Evolutionary conservation across 2,329 filamentous ascomycete genomes (phyloP).

Genomic region (Claviceps paspali): DNA sequence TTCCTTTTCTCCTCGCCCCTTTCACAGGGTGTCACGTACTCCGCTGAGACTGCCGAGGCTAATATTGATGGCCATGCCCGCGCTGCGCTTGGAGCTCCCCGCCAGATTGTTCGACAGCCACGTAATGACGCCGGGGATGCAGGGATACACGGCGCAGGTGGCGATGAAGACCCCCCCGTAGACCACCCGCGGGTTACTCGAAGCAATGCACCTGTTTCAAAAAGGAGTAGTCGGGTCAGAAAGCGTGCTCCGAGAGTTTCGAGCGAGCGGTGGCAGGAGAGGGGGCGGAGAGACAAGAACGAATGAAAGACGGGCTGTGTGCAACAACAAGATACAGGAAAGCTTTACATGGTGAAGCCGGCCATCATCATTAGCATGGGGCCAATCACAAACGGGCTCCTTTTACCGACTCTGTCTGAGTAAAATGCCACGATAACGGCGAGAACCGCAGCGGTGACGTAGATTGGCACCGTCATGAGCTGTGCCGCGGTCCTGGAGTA

Average conservation of each 20-base stretch:
- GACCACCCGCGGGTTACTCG: slow-evolving; percentile 39
- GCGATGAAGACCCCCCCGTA: slow-evolving; percentile 68
- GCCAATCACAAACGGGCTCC: slow-evolving; percentile 39
- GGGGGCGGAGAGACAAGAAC: background rate
- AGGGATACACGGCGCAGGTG: slow-evolving; percentile 66
- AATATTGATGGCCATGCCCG: slow-evolving; percentile 50
- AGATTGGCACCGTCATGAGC: slow-evolving; percentile 47
- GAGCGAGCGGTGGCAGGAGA: no score
- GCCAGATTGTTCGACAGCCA: slow-evolving; percentile 72
- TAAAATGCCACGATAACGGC: slow-evolving; percentile 36
- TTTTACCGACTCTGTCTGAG: slow-evolving; percentile 38
- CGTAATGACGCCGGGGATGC: slow-evolving; percentile 61
- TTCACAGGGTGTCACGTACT: slow-evolving; percentile 20
- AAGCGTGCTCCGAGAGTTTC: no score
- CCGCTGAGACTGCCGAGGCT: slow-evolving; percentile 43
- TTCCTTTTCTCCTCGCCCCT: no score
- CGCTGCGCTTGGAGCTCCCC: slow-evolving; percentile 45
- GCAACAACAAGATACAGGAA: no score
- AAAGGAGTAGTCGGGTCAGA: no score
- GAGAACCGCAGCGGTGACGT: slow-evolving; percentile 46
- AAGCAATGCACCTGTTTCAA: slow-evolving; percentile 40
- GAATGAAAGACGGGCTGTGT: slow-evolving; percentile 9
- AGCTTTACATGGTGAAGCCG: slow-evolving; percentile 43
- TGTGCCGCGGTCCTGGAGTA: slow-evolving; percentile 42
- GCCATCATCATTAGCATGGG: slow-evolving; percentile 37